These are phyloP conservation scores for Claviceps capensis DNA, from an alignment of 2,329 filamentous ascomycete genomes.

Conservation along the genomic window DNA sequence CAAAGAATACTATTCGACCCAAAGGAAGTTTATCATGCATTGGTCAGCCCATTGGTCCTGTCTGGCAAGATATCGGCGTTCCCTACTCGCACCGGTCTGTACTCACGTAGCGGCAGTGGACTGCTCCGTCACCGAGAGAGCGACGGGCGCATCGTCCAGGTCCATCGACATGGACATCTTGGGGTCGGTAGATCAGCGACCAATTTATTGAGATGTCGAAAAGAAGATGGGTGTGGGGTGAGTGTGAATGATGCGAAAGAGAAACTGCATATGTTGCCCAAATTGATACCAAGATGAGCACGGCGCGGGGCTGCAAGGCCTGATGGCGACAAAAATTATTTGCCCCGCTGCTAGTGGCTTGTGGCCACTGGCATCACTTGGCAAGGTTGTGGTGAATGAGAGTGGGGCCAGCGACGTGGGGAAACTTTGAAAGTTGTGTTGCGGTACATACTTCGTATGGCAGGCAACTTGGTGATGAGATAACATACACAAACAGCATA, in stretches of 20 bases:
- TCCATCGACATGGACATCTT: conserved; percentile 32
- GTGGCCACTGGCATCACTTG: no score
- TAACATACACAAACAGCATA: no score
- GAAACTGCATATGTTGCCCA: background rate
- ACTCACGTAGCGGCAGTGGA: conserved; percentile 28
- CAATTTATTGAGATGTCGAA: background rate
- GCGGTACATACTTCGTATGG: no score
- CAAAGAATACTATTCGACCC: conserved; percentile 56
- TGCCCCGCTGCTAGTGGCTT: background rate
- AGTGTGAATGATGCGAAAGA: background rate
- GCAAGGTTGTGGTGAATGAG: no score
- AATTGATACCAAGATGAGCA: background rate
- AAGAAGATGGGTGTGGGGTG: background rate
- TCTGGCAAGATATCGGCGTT: background rate
- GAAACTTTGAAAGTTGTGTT: no score
- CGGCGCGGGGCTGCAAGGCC: background rate
- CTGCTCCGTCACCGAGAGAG: conserved; percentile 20
- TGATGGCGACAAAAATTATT: background rate
- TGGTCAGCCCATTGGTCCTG: background rate
- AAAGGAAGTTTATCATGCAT: background rate
- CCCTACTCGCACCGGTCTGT: background rate
- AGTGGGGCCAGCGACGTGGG: no score
- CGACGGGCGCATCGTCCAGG: conserved; percentile 27
- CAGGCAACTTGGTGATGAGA: no score
- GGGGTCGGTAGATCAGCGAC: conserved; percentile 4